Base-by-base conservation (phyloP, 2,329 filamentous ascomycete species). In the Diaporthe eres region DNA sequence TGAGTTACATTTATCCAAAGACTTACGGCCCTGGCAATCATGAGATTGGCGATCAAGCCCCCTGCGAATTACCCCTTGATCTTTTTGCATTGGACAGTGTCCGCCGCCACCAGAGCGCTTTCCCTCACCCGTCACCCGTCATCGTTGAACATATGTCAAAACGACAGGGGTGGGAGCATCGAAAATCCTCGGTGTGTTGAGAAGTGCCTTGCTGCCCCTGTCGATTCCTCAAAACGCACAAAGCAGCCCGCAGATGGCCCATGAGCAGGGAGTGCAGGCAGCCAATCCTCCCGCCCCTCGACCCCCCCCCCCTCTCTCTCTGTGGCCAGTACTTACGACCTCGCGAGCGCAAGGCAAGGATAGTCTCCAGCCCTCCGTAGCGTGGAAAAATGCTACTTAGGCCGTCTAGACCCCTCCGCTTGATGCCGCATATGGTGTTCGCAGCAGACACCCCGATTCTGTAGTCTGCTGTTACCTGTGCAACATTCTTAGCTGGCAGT, bases 401-500 rank as follows among this genome's bases (percentile, higher is more conserved):
- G 47, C 58, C 72, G 44, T 71, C 53, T 51, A 61, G 68, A 70
- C 75, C 72, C 74, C 75, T 77, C 75, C 73, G 53, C 67, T 68
- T 65, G 49, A 71, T 77, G 70, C 72, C 67, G 72, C 68, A 74
- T 74, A 65, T 81, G 82, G 82, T 68, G 53, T 82, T 84, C 81
- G 81, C 83, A 70, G 42, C 78, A 79, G 80, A 81, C 80, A 78
- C 85, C 82, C 84, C 84, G 83, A 85, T 83, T 80, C 82, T 84
- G 80, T 83, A 82, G 74, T 82, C 82, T 81, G 82, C 81, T 82
- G 79, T 79, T 81, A 77, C 81, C 80, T 85, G 87, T 88, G 81
- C 81, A 78, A 88, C 87, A 79, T 80, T 80, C 82, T 82, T 81
- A 75, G 83, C 82, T 87, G 84, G 85, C 85, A 85, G 86, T 88